Base-by-base conservation (phyloP, 2,329 filamentous ascomycete genomes). In the Fusarium sp. region DNA sequence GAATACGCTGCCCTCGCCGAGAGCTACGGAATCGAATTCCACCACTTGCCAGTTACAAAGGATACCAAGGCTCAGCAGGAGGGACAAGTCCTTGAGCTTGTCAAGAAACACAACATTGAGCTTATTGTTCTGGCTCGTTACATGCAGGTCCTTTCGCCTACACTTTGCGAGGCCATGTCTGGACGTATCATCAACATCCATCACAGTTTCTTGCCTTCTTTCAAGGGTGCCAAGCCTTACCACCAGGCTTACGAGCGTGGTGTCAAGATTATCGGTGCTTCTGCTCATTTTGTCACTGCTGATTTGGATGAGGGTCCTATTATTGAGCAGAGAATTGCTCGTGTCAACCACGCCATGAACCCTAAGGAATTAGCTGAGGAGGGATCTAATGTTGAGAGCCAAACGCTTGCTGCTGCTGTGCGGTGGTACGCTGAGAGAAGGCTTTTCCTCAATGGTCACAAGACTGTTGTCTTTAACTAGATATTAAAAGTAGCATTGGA, bases 171-270 rank as follows among this genome's bases (percentile, higher is more conserved):
- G 59, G 91, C 88, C 73, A 94, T 96, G 92, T 91, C 89, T 50
- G 92, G 92, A 60, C 89, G 89, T 77, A 96, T 96, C 81, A 95
- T 96, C 90, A 96, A 96, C 82, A 95, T 96, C 79, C 92, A 96
- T 82, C 92, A 96, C 82, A 91, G 87, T 71, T 96, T 96, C 87
- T 79, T 96, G 84, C 92, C 92, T 0, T 90, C 87, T 11, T 96
- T 96, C 87, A 96, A 96, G 85, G 92, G 92, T 64, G 92, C 92
- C 30, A 93, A 93, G 81, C 92, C 92, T 5, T 96, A 96, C 80
- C 92, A 95, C 79, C 92, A 96, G 83, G 92, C 92, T 9, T 94
- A 92, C 76, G 92, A 95, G 67, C 87, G 92, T 28, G 92, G 92
- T 62, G 92, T 96, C 70, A 96, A 96, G 86, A 95, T 96, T 72